These are phyloP conservation scores for Didymella exigua DNA, from an alignment of 2,329 filamentous ascomycete genomes.

Conservation along the genomic window DNA sequence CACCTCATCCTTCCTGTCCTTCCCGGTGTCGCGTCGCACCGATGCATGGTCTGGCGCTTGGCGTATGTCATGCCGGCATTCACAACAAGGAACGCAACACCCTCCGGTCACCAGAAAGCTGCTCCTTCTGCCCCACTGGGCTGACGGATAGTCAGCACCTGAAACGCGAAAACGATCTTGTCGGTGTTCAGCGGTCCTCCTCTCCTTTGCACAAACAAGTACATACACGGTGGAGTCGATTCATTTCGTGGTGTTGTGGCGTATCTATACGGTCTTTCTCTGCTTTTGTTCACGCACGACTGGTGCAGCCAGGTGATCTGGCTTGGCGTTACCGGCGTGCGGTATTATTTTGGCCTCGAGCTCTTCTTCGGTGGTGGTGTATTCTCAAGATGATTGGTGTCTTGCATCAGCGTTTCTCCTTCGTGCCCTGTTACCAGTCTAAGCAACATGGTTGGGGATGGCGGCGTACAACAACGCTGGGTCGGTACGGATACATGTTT, in stretches of 20 bases:
- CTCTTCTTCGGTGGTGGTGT: conserved; percentile 15
- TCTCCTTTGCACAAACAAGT: conserved; percentile 32
- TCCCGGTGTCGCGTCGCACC: conserved; percentile 26
- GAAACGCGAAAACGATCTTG: conserved; percentile 25
- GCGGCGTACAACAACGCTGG: conserved; percentile 10
- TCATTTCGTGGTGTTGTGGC: conserved; percentile 32
- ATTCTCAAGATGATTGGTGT: conserved; percentile 12
- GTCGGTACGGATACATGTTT: conserved; percentile 6
- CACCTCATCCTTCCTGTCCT: conserved; percentile 31
- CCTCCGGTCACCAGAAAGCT: conserved; percentile 18
- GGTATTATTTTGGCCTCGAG: conserved; percentile 1
- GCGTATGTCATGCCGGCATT: conserved; percentile 35
- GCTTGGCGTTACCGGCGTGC: conserved; percentile 15
- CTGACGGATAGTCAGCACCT: conserved; percentile 12
- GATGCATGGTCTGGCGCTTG: conserved; percentile 40
- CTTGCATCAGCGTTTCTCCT: conserved; percentile 13
- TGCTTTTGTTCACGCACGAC: conserved; percentile 11
- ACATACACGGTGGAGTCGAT: conserved; percentile 31
- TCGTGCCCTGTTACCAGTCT: conserved; percentile 15
- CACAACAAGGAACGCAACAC: conserved; percentile 21
- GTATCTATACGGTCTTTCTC: conserved; percentile 9
- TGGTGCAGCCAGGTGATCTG: conserved; percentile 13
- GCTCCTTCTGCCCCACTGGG: conserved; percentile 23
- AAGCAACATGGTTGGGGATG: conserved; percentile 13
- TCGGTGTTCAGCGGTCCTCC: conserved; percentile 20